Base-by-base conservation (phyloP, 257 asterid genomes). In the Schizonepeta tenuifolia region DNA sequence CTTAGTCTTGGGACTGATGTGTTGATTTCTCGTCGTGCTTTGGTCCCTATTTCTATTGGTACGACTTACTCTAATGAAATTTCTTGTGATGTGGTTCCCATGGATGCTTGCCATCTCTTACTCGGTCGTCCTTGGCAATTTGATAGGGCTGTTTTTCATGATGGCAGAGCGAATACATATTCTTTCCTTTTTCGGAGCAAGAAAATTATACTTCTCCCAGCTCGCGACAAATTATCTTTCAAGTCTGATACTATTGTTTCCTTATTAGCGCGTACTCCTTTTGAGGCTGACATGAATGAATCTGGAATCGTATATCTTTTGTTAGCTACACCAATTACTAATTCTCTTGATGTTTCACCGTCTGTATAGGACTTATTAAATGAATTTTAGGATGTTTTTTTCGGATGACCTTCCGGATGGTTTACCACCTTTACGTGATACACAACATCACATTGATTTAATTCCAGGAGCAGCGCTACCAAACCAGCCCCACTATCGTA, bases 41-140 rank as follows among this genome's bases (percentile, higher is more conserved):
- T 65, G 22, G 57, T 65, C 14, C 3, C 43, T 2, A 1, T 65
- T 5, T 44, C 57, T n/a, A 9, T 67, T 12, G 57, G 58, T 0
- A 3, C 43, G 0, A 65, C 57, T 1, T 44, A 65, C 31, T 28
- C 33, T 28, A 5, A 28, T 3, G 33, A 28, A 28, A 28, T 28
- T 0, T 0, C 14, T 0, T 67, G 46, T 17, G 72, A 67, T 28
- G 60, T 67, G 36, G 72, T 67, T 6, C 72, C 60, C 1, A 67
- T 67, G 61, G 72, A 67, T 18, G 47, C 61, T 0, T 67, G 61
- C 9, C 72, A 67, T 0, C 10, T 67, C 0, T 5, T 65, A 0
- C 6, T 65, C 0, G 70, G 71, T 3, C 71, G 57, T 22, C 57
- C 41, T 0, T 47, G 61, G 72, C 33, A 67, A n/a, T 49, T 47